These are phyloP conservation scores for Omphalotus olearius DNA, from an alignment of 1,284 basidiomycete genomes.

Conservation along the genomic window DNA sequence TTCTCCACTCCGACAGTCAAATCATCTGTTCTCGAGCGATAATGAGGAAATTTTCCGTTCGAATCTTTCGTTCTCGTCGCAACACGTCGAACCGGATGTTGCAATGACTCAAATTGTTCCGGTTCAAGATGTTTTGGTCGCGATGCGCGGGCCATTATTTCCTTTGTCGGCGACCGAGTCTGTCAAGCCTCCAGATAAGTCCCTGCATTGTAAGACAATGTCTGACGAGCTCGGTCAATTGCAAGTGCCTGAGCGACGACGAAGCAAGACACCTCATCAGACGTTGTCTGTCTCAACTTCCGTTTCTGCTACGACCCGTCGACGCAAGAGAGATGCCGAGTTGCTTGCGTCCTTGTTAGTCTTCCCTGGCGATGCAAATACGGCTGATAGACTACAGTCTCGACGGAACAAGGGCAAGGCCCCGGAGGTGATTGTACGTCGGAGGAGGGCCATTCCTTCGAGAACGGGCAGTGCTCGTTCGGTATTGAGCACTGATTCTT, in stretches of 20 bases:
- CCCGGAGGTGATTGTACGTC: constrained; percentile 13
- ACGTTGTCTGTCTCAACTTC: background rate
- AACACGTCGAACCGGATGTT: too few species aligned
- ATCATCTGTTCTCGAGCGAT: background rate
- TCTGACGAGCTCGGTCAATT: background rate
- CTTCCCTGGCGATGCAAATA: background rate
- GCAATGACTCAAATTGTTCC: constrained; percentile 30
- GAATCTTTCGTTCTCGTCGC: too few species aligned
- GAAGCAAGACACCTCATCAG: constrained; percentile 8
- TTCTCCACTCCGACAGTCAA: constrained; percentile 15
- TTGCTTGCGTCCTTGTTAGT: constrained; percentile 5
- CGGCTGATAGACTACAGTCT: constrained; percentile 24
- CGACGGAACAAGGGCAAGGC: constrained; percentile 35
- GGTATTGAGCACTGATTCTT: background rate
- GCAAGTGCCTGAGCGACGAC: background rate
- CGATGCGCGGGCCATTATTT: constrained; percentile 61
- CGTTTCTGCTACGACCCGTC: background rate
- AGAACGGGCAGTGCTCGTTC: constrained; percentile 16
- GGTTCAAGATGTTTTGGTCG: constrained; percentile 51
- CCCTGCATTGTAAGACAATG: background rate
- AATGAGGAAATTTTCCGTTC: too few species aligned
- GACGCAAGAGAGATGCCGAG: constrained; percentile 6
- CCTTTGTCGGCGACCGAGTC: constrained; percentile 22
- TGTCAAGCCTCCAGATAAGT: background rate
- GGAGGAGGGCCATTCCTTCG: constrained; percentile 11